Conservation (phyloP, 371 early-diverging fungal species). For the Actinomortierella wolfii region DNA sequence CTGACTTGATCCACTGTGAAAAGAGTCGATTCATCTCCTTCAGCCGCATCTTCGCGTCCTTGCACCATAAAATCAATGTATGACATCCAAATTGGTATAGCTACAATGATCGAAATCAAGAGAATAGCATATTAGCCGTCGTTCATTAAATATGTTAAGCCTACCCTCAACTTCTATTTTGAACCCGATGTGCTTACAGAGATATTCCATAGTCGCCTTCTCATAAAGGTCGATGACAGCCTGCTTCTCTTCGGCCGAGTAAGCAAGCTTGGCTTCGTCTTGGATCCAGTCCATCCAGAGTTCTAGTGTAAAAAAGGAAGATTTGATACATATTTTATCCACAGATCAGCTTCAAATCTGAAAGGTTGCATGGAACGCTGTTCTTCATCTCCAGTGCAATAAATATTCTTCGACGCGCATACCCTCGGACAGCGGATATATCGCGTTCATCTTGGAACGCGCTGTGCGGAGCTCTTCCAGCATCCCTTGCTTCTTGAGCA, state of each 20-base stretch:
- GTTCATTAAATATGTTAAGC: too few species aligned
- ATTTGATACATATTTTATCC: neutral
- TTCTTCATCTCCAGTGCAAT: neutral
- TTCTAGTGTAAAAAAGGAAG: slow-evolving; percentile 10
- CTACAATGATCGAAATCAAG: slow-evolving; percentile 3
- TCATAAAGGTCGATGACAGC: slow-evolving; percentile 24
- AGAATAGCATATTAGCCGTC: too few species aligned
- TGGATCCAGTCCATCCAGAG: slow-evolving; percentile 42
- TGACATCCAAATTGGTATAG: slow-evolving; percentile 34
- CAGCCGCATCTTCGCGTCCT: slow-evolving; percentile 23
- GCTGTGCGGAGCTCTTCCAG: slow-evolving; percentile 29
- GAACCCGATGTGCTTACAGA: slow-evolving; percentile 18
- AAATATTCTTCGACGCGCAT: neutral
- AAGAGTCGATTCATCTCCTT: slow-evolving; percentile 12
- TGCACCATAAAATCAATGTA: slow-evolving; percentile 27
- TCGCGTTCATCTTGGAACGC: slow-evolving; percentile 24
- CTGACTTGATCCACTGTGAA: slow-evolving; percentile 12
- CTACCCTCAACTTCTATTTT: too few species aligned
- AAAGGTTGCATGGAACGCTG: neutral
- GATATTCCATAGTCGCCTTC: slow-evolving; percentile 29
- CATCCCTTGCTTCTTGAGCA: slow-evolving; percentile 26
- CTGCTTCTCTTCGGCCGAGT: slow-evolving; percentile 31
- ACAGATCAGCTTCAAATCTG: neutral
- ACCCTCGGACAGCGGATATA: slow-evolving; percentile 37
- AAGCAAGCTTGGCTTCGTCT: slow-evolving; percentile 34